Conservation (phyloP, 345 rosid species). For the Geranium brycei region DNA sequence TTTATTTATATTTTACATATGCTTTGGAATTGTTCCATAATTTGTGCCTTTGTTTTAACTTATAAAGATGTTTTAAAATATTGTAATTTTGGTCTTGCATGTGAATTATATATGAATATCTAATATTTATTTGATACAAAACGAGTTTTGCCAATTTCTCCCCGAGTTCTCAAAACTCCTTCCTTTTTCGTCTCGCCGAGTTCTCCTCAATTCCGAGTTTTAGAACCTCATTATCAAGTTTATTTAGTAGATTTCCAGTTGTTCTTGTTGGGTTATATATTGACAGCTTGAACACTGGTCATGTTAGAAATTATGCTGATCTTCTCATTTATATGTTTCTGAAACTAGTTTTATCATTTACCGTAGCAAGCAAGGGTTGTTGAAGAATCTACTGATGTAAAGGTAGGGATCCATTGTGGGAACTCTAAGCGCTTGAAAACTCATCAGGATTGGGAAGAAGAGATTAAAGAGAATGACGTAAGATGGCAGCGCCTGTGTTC, state of each 20-base stretch:
- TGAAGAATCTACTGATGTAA: conserved; percentile 51
- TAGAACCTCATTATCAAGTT: not conserved
- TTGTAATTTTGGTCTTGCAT: no score
- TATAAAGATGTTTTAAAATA: no score
- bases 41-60: no score
- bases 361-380: conserved; percentile 84
- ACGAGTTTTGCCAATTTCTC: no score
- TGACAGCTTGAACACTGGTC: not conserved
- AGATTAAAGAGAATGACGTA: conserved; percentile 67
- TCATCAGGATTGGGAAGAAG: conserved; percentile 63
- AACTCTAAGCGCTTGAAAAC: conserved; percentile 36
- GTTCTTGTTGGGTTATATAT: not conserved
- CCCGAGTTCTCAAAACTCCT: no score
- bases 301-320: not conserved
- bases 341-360: conserved; percentile 5
- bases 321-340: not conserved
- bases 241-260: not conserved
- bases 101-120: no score
- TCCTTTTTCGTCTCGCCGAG: no score
- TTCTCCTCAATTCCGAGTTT: no score
- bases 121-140: no score
- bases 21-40: no score
- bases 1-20: no score
- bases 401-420: conserved; percentile 59
- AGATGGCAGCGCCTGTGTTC: conserved; percentile 8